Evolutionary conservation across 2,329 filamentous ascomycete genomes (phyloP), one percentile per base, ranked within the genome.

Genomic region (Epichloe festucae): DNA sequence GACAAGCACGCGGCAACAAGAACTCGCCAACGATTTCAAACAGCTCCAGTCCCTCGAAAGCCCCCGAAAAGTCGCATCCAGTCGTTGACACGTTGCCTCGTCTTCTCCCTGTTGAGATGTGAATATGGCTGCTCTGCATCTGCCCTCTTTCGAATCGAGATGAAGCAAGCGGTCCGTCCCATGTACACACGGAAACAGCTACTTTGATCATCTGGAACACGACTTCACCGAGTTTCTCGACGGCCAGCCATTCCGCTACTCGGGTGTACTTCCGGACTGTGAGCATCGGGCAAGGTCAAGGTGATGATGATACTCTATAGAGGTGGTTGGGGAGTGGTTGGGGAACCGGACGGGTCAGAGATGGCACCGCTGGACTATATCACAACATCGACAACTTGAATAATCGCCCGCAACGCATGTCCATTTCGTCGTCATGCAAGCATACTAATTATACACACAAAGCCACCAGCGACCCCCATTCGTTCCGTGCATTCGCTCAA

Each of bases 381-480:
- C 17, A 47, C 35, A 27, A 15, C 35, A 39, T 10, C 5, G 21
- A 8, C 46, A 47, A 38, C 19, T 8, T 27, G 15, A 17, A 36
- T 19, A 15, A 21, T 36, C 19, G 11, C 15, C 23, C 8, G 14
- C 19, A 35, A 52, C 14, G 31, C 38, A 52, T 43, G n/a, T 34
- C 45, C 42, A n/a, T 43, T 31, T 43, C 31, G 45, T 38, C 23
- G 39, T 5, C 39, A 44, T 27, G 35, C 39, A 36, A 49, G 31
- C 46, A 21, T 45, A 52, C 40, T 49, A 52, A 38, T 23, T 17
- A 49, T 52, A 49, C 40, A 49, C 27, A 17, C 11, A 21, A 47
- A 41, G 27, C 39, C 35, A 23, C 39, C 27, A 12, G 40, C 27
- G n/a, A 44, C 45, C 14, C n/a, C 43, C 35, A 19, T 35, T 31